Percentiles rank a stretch among this genome's conserved stretches.
These are phyloP conservation scores for Hanseniaspora occidentalis DNA, from an alignment of 805 yeast genomes.

Conservation along the genomic window DNA sequence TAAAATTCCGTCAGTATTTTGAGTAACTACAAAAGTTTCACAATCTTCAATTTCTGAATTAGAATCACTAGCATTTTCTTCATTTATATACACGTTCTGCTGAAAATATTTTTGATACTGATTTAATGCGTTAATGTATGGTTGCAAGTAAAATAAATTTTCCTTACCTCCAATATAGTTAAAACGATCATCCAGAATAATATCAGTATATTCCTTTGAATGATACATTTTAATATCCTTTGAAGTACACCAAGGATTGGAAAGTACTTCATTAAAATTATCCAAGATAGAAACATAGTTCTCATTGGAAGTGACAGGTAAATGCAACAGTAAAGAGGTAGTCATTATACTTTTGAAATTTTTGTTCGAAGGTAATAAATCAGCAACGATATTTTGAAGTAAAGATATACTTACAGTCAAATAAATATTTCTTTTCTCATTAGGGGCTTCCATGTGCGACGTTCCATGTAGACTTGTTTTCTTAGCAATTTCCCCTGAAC, in stretches of 20 bases:
- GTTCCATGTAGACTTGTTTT: no score
- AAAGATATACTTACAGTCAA: slow-evolving; percentile 15
- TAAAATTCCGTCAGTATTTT: no score
- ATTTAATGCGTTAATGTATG: neutral
- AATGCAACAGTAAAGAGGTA: slow-evolving; percentile 14
- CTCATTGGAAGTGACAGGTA: slow-evolving; percentile 10
- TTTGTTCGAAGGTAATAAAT: slow-evolving; percentile 23
- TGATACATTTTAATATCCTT: slow-evolving; percentile 39
- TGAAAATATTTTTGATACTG: neutral
- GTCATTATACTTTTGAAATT: slow-evolving; percentile 16
- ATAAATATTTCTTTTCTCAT: no score
- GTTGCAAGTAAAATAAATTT: neutral
- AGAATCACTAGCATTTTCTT: no score
- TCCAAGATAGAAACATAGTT: neutral
- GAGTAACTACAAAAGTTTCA: slow-evolving; percentile 3
- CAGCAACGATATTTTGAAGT: slow-evolving; percentile 21
- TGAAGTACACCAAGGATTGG: slow-evolving; percentile 11
- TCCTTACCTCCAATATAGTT: neutral
- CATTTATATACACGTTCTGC: slow-evolving; percentile 1
- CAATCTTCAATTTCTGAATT: slow-evolving; percentile 4
- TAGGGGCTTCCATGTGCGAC: no score
- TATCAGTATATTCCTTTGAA: slow-evolving; percentile 29
- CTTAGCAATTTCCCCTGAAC: no score
- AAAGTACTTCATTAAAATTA: slow-evolving; percentile 15
- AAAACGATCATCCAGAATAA: slow-evolving; percentile 22